Percentiles rank a stretch among this genome's conserved stretches.
These are phyloP conservation scores for Tinospora cordifolia DNA, from an alignment of 164 flowering plant genomes.

Conservation along the genomic window DNA sequence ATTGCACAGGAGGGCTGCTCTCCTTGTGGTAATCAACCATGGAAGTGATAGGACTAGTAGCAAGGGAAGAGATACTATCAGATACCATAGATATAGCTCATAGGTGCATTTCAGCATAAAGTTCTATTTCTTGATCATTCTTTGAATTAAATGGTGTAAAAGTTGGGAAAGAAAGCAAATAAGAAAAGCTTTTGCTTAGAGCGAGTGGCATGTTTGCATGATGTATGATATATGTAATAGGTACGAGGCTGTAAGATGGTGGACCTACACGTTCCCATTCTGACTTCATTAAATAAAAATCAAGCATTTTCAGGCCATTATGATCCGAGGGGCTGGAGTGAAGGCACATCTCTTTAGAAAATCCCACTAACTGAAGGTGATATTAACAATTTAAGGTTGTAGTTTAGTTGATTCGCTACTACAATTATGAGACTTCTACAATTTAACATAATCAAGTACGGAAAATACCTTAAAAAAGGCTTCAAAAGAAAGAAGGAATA, in stretches of 20 bases:
- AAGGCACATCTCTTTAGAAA: too few relatives aligned
- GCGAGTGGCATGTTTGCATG: not conserved
- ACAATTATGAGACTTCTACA: too few relatives aligned
- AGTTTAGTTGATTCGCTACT: too few relatives aligned
- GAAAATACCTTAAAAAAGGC: too few relatives aligned
- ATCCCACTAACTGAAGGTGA: too few relatives aligned
- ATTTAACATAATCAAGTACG: too few relatives aligned
- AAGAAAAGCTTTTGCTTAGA: not conserved
- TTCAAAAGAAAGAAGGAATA: too few relatives aligned
- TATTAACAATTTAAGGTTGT: too few relatives aligned
- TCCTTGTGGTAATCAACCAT: conserved; percentile 43
- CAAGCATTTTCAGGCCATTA: too few relatives aligned
- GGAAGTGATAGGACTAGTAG: conserved; percentile 18
- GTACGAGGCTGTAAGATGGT: not conserved
- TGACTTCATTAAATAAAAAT: not conserved
- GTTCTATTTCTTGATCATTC: not conserved
- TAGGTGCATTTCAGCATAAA: not conserved
- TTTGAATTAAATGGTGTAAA: not conserved
- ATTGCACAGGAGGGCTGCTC: conserved; percentile 74
- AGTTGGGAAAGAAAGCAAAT: conserved; percentile 1
- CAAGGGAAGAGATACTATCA: not conserved
- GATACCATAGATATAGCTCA: not conserved
- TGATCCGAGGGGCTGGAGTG: too few relatives aligned
- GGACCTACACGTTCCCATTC: not conserved
- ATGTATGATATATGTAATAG: not conserved